Conservation (phyloP, 352 stramenopile genomes). For the Phytophthora kernoviae region DNA sequence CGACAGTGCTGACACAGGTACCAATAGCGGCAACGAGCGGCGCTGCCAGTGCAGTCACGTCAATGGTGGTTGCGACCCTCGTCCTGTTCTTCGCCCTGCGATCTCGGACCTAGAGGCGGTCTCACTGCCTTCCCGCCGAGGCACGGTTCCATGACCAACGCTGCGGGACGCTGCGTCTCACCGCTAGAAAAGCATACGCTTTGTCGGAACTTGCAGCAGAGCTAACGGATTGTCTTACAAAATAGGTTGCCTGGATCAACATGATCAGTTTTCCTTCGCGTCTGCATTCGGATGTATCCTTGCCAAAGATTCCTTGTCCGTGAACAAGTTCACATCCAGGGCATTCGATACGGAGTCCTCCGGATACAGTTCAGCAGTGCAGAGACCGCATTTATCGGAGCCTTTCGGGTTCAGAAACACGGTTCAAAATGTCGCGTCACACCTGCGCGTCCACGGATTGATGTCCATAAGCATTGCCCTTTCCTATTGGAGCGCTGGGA, state of each 20-base stretch:
- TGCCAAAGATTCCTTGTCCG: constrained; percentile 18
- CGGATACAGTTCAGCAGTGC: constrained; percentile 13
- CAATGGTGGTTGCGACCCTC: neutral
- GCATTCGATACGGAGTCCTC: constrained; percentile 15
- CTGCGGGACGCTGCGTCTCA: constrained; percentile 23
- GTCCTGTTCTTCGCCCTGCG: constrained; percentile 11
- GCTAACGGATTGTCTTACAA: constrained; percentile 15
- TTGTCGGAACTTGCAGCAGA: constrained; percentile 18
- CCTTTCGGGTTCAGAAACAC: constrained; percentile 20
- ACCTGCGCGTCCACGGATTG: constrained; percentile 15
- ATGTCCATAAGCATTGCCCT: constrained; percentile 14
- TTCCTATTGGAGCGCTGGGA: constrained; percentile 23
- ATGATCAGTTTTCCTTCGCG: constrained; percentile 35
- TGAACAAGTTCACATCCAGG: neutral
- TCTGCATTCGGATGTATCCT: constrained; percentile 20
- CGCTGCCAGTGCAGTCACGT: constrained; percentile 8
- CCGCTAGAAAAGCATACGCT: constrained; percentile 33
- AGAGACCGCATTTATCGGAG: constrained; percentile 21
- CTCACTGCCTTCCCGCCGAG: neutral
- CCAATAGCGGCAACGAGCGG: no score
- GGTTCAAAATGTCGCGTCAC: constrained; percentile 25
- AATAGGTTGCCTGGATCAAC: constrained; percentile 1
- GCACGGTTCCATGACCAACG: constrained; percentile 15
- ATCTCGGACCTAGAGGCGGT: constrained; percentile 13
- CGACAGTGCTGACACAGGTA: no score